phyloP scores from a whole-genome alignment of 225 moss, liverwort and hornwort genomes.

The Sphagnum contortum region DNA sequence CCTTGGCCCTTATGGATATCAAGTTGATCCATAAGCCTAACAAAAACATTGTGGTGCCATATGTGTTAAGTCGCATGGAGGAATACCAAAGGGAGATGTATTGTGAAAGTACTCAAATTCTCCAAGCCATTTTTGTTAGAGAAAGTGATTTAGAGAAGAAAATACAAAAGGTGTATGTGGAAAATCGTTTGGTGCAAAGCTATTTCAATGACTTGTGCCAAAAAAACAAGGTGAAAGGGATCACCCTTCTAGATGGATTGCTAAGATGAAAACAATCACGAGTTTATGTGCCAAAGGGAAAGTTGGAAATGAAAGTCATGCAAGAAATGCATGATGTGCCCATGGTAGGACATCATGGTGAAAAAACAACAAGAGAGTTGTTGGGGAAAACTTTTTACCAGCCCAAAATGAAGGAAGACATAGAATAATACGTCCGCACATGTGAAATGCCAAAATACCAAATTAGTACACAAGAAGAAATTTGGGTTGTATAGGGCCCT shows the following conservation, averaged over 20 bases:
- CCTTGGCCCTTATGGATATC: background rate
- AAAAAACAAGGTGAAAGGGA: background rate
- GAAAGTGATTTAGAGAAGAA: background rate
- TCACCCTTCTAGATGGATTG: background rate
- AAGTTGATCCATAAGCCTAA: conserved; percentile 1
- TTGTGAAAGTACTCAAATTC: background rate
- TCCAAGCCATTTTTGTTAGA: background rate
- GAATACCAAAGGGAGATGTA: background rate
- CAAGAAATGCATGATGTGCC: background rate
- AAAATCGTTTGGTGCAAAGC: too few relatives aligned
- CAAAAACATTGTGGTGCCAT: conserved; percentile 2
- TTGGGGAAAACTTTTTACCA: background rate
- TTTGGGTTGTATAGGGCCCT: background rate
- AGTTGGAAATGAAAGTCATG: background rate
- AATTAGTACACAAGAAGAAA: background rate
- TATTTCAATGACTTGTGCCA: background rate
- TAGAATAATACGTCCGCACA: background rate
- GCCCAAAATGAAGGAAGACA: background rate
- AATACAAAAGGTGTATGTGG: too few relatives aligned
- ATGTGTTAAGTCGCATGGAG: background rate
- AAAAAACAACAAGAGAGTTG: background rate
- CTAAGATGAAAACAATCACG: background rate
- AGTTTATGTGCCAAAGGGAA: background rate
- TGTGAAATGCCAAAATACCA: background rate
- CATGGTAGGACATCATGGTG: background rate